Conservation (phyloP, 2,329 filamentous ascomycete genomes). For the Microcyclospora tardicrescens region DNA sequence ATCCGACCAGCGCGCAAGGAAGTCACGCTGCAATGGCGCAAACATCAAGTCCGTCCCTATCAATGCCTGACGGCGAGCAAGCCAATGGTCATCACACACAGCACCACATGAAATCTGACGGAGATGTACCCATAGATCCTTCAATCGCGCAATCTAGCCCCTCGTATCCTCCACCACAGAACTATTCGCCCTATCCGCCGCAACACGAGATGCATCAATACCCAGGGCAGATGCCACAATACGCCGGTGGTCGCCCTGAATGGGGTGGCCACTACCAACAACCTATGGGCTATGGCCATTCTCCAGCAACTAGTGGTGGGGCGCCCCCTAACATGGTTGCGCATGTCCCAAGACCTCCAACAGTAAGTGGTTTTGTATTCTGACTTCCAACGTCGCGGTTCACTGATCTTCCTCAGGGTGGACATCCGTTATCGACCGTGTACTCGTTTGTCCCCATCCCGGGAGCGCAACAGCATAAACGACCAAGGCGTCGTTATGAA, state of each 20-base stretch:
- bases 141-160: slow-evolving; percentile 90
- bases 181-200: slow-evolving; percentile 78
- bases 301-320: slow-evolving; percentile 46
- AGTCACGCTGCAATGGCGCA: slow-evolving; percentile 89
- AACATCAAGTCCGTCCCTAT: slow-evolving; percentile 95
- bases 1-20: slow-evolving; percentile 61
- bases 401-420: slow-evolving; percentile 28
- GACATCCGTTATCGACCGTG: slow-evolving; percentile 56
- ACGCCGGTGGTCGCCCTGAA: slow-evolving; percentile 51
- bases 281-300: slow-evolving; percentile 33
- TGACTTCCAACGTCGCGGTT: slow-evolving; percentile 14
- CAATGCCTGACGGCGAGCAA: slow-evolving; percentile 71
- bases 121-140: slow-evolving; percentile 97
- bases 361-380: slow-evolving; percentile 37
- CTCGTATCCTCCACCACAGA: slow-evolving; percentile 65
- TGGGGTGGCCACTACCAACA: slow-evolving; percentile 53
- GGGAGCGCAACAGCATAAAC: slow-evolving; percentile 92
- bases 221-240: slow-evolving; percentile 50
- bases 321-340: slow-evolving; percentile 43
- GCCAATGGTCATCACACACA: slow-evolving; percentile 41
- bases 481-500: slow-evolving; percentile 83
- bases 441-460: slow-evolving; percentile 98
- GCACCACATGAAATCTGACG: slow-evolving; percentile 75
- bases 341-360: slow-evolving; percentile 46
- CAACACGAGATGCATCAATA: slow-evolving; percentile 77